Base-by-base conservation (phyloP, 208 protist genomes). In the Blechomonas ayalai region DNA sequence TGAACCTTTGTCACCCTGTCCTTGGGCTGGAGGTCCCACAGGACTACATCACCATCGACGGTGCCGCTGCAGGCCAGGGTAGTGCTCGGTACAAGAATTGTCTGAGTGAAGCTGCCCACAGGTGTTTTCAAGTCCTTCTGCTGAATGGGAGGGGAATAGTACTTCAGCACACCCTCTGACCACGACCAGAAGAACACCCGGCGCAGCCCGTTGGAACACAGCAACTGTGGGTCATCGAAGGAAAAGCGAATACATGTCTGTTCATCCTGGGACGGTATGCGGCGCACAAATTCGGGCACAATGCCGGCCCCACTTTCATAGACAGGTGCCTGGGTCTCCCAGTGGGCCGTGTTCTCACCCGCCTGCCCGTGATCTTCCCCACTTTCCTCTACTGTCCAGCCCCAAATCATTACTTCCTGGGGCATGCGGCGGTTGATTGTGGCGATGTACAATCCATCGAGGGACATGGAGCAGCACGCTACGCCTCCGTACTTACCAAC, bases 101-200 rank as follows among this genome's bases (percentile, higher is more conserved):
- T 86, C 52, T 93, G 73, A 7, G 87, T 96, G 56, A 96, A 90
- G 53, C 81, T 77, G n/a, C 90, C 85, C 4, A 96, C 61, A 0
- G 85, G 52, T 16, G 84, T 73, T 47, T 94, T 84, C 31, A 95
- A 51, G 24, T 93, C 84, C 15, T 71, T 68, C 18, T 59, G 46
- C 7, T 85, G 41, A 36, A 91, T 80, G 15, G 83, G 75, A 32
- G 93, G 90, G 32, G 84, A 88, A 66, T 96, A 95, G 58, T 84
- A 96, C 63, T 85, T 83, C 13, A 95, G 57, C 25, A 64, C 45
- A 12, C 69, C 75, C 25, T 91, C 84, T 37, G 31, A 20, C 74
- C 81, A 92, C 15, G 55, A 76, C 92, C 94, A 97, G 66, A 97
- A 97, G 15, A 95, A 52, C 24, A 96, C 80, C 23, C 84, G 79